Evolutionary conservation across 164 flowering plant species (phyloP).

Genomic region (Tinospora cordifolia): DNA sequence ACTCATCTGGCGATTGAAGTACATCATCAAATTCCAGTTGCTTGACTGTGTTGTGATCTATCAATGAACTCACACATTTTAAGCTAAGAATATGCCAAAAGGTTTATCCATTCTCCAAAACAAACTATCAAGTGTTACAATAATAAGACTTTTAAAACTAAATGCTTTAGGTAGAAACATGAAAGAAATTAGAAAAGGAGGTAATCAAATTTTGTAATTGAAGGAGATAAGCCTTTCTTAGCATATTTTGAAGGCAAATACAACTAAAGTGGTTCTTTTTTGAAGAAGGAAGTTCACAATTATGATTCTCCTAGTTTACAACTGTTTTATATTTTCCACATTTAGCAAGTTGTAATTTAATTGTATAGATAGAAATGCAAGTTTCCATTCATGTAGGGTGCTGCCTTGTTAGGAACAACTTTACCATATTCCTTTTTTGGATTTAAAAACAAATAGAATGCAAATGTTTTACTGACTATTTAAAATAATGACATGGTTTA

Average conservation of each 20-base stretch:
- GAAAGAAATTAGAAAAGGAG: too few relatives aligned
- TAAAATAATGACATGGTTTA: not conserved
- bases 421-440: not conserved
- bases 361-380: not conserved
- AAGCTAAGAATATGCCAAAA: constrained; percentile 60
- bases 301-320: not conserved
- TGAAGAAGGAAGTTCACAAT: not conserved
- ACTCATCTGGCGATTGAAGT: constrained; percentile 54
- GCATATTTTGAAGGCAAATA: too few relatives aligned
- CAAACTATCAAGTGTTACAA: constrained; percentile 4
- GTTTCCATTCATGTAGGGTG: not conserved
- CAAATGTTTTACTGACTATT: not conserved
- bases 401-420: not conserved
- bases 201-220: too few relatives aligned
- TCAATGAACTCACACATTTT: constrained; percentile 43
- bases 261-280: too few relatives aligned
- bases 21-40: constrained; percentile 83
- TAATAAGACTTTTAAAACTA: too few relatives aligned
- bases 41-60: constrained; percentile 58
- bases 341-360: not conserved
- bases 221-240: too few relatives aligned
- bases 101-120: constrained; percentile 32
- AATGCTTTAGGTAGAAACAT: too few relatives aligned
- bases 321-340: not conserved
- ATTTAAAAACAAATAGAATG: not conserved